Percentiles rank a stretch among this genome's conserved stretches.
phyloP scores from a whole-genome alignment of 768 basidiomycete genomes.

The Baorangia bicolor region DNA sequence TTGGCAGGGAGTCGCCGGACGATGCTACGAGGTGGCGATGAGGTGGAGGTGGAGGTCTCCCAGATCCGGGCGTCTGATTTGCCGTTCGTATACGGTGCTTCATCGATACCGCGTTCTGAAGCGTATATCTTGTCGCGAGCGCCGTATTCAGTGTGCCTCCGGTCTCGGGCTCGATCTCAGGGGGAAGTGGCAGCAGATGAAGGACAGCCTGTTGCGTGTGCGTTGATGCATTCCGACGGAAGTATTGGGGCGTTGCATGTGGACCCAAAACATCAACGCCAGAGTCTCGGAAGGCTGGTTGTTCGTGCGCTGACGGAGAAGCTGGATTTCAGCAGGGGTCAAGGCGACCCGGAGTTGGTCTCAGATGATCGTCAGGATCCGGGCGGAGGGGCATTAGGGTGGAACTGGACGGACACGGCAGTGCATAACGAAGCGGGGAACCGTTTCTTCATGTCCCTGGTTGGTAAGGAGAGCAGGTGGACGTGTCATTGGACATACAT shows the following conservation, averaged over 20 bases:
- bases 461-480: conserved; percentile 2
- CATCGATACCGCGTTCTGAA: conserved; percentile 14
- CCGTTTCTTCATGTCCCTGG: conserved; percentile 12
- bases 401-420: conserved; percentile 23
- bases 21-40: background rate
- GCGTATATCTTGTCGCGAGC: conserved; percentile 21
- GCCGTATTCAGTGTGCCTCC: conserved; percentile 25
- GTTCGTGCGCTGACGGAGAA: conserved; percentile 11
- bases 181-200: background rate
- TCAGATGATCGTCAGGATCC: conserved; percentile 11
- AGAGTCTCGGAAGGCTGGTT: conserved; percentile 12
- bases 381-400: conserved; percentile 21
- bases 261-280: conserved; percentile 4
- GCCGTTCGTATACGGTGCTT: conserved; percentile 8
- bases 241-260: conserved; percentile 18
- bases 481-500: conserved; percentile 18
- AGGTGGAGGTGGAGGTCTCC: background rate
- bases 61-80: conserved; percentile 14
- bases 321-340: conserved; percentile 3
- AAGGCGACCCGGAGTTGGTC: background rate
- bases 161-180: background rate
- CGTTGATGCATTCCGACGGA: conserved; percentile 21
- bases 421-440: conserved; percentile 3
- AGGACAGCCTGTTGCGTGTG: conserved; percentile 10
- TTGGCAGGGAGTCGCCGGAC: background rate